Evolutionary conservation across 2,329 filamentous ascomycete species (phyloP), one percentile per base, ranked within the genome.

Genomic region (Nothopassalora personata): DNA sequence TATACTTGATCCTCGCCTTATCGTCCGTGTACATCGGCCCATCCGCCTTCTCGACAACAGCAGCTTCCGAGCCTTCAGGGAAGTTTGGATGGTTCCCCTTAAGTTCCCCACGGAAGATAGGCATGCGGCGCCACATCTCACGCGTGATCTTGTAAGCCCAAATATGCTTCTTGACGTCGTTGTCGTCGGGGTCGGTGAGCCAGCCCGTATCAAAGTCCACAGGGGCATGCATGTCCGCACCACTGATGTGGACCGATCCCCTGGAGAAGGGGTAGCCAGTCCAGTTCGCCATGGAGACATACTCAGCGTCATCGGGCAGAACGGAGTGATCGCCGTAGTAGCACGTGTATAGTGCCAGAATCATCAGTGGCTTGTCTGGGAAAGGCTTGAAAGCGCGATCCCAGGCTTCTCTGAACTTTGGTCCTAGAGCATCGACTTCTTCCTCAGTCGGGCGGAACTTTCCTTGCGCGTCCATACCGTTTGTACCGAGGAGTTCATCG

Each of bases 141-240:
- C 86, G 82, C n/a, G 79, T 77, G 65, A 81, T 82, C 71, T 88
- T 88, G 75, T 88, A 88, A 0, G 75, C 79, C 84, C 84, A 87
- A 10, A 85, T 64, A 11, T 83, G 79, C 65, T 79, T 83, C 68
- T 81, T 81, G 30, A 86, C 33, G 66, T 87, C 85, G n/a, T 83
- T 70, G 1, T 82, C 79, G 62, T 84, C 72, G 11, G 73, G 65
- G 54, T 86, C 80, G 4, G 72, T 77, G 33, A 88, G 77, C 70
- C 80, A 85, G 7, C 84, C 85, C 0, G 79, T 74, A 53, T 84
- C 77, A 58, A 88, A 86, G 59, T 85, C 80, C 4, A 80, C 72
- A 0, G 75, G 71, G 27, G 81, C 77, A 8, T 72, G 66, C 3
- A 76, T 69, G 47, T 80, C 74, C 1, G 78, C 66, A 1, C 75